Evolutionary conservation across 345 rosid species (phyloP), one percentile per base, ranked within the genome.

Genomic region (Cardamine chenopodiifolia): DNA sequence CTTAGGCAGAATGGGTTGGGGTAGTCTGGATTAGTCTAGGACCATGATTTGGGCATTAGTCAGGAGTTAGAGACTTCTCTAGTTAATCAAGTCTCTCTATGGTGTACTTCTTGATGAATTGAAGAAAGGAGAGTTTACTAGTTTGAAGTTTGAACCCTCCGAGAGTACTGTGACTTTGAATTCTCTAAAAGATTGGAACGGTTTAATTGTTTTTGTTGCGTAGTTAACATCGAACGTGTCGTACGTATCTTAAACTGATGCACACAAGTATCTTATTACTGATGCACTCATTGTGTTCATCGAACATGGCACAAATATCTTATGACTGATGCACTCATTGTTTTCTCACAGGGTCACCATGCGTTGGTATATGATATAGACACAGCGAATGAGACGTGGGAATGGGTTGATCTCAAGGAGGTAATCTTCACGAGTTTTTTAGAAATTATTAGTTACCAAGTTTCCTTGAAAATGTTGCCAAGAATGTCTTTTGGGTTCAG

Each of bases 371-470:
- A 94, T 83, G 97, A 91, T 74, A 82, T 85, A 52, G 73, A 80
- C 74, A 83, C 90, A 1, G 67, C 71, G 32, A 84, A 78, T 59
- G 96, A 88, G 80, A 87, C 98, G 17, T 90, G 95, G 96, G 98
- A 94, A 77, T 94, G 97, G 98, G 96, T 91, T 74, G 83, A 94
- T 76, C 90, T 94, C 57, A 89, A 89, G 71, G 97, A 89, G 89
- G 98, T 91, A 87, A 73, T 23, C 22, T n/a, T 61, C 19, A 13
- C 18, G 13, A 58, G 34, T 45, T 17, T 31, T 17, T 45, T 47
- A 14, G 4, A 26, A 12, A 17, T 31, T 40, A 7, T 55, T 15
- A 26, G 53, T 18, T 54, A 2, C 2, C 12, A 17, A 68, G 18
- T 7, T 26, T 40, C 10, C 40, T 28, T 39, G 39, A 15, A 39